Base-by-base conservation (phyloP, 2,329 filamentous ascomycete species). In the Pestalotiopsis sp. region DNA sequence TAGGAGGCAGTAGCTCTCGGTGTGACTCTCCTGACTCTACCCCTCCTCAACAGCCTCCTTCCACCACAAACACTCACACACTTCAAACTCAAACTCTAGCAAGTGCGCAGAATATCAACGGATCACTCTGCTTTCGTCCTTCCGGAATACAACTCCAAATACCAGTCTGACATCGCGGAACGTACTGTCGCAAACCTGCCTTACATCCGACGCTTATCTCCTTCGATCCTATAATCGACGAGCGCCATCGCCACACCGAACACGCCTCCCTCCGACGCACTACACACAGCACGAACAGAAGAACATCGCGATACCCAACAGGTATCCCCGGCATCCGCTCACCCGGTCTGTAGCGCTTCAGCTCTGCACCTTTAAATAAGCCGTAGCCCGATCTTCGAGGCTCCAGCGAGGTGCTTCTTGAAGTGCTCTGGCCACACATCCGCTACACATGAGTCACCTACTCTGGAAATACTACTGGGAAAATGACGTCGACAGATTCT, bases 401-500 rank as follows among this genome's bases (percentile, higher is more conserved):
- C 75, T 92, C 91, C 91, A 93, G 93, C 93, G 92, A 97, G 94
- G 93, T 91, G 92, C 88, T 81, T 81, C 84, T 86, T 83, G 83
- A 86, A 88, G 84, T 82, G 84, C 74, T 81, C 78, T 79, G 78
- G 80, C 81, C 81, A 77, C 79, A 70, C 76, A 75, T 71, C 67
- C 74, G 75, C 81, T 79, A 84, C 90, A 90, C 90, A 96, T 98
- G 95, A 98, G 93, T 91, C 92, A 94, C 86, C 89, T 92, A 89
- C 90, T 99, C 81, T 98, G 95, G 95, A 95, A 94, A 88, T 93
- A 90, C 81, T 98, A 95, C 81, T 92, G 97, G 86, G 92, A 98
- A 90, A 93, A 98, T 88, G 94, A 99, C 90, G 92, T 97, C 90
- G 95, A 97, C 81, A 90, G 86, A 79, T 98, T 99, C 88, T 92